Evolutionary conservation across 192 early-diverging fungal species (phyloP).

Genomic region (Backusella morwellensis): DNA sequence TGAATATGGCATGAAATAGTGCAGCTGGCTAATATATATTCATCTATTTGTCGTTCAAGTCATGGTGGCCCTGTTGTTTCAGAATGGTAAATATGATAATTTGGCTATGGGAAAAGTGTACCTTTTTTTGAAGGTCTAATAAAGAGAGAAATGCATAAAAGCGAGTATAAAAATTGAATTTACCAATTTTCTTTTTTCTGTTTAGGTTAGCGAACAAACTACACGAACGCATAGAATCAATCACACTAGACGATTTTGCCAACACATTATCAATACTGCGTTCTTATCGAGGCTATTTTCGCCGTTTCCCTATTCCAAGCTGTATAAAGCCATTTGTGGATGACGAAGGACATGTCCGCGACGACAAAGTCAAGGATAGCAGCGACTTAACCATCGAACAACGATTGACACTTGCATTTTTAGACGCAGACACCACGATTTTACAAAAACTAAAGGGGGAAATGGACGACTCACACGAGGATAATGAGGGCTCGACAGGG

Average conservation of each 20-base stretch:
- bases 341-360: background rate
- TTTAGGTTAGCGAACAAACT: conserved; percentile 44
- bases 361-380: background rate
- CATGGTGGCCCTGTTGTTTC: conserved; percentile 38
- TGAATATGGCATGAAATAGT: too few species aligned
- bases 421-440: conserved; percentile 55
- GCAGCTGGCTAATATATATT: background rate
- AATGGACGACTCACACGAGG: conserved; percentile 16
- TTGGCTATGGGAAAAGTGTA: background rate
- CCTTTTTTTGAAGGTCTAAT: background rate
- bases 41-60: background rate
- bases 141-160: background rate
- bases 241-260: conserved; percentile 37
- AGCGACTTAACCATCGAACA: conserved; percentile 64
- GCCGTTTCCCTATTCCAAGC: conserved; percentile 34
- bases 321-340: conserved; percentile 22
- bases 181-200: background rate
- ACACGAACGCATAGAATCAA: conserved; percentile 48
- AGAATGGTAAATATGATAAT: conserved; percentile 24
- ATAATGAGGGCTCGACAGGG: conserved; percentile 66
- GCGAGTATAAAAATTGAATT: background rate
- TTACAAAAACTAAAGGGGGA: conserved; percentile 6
- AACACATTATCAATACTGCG: conserved; percentile 36
- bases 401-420: conserved; percentile 60
- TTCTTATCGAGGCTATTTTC: conserved; percentile 46